These are phyloP conservation scores for Beverwykella pulmonaria DNA, from an alignment of 495 filamentous ascomycete species.

Conservation along the genomic window DNA sequence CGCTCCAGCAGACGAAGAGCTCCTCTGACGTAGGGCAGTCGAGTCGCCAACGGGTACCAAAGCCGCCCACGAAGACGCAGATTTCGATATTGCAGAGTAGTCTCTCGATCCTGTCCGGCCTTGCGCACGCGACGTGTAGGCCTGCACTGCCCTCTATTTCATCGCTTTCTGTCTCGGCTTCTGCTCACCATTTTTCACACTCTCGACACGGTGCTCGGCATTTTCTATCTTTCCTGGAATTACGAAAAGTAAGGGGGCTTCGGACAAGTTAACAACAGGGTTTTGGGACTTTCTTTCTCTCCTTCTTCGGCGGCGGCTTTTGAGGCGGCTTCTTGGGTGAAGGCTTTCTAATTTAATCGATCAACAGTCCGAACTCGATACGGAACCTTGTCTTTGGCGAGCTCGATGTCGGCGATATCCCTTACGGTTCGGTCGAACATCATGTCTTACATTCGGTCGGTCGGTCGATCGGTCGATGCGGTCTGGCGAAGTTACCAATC, in stretches of 20 bases:
- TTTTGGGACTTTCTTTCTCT: conserved; percentile 7
- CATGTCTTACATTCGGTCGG: conserved; percentile 23
- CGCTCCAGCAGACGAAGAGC: conserved; percentile 13
- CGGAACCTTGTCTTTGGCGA: conserved; percentile 26
- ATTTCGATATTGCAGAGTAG: conserved; percentile 95
- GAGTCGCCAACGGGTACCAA: conserved; percentile 72
- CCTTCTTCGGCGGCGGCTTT: conserved; percentile 13
- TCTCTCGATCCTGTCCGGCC: not conserved
- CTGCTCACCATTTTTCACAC: not conserved
- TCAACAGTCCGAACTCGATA: conserved; percentile 29
- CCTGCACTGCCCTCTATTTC: not conserved
- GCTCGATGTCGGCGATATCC: conserved; percentile 32
- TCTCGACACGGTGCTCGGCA: not conserved
- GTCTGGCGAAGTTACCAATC: conserved; percentile 19
- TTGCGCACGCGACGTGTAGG: not conserved
- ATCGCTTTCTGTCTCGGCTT: not conserved
- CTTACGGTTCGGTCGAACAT: conserved; percentile 27
- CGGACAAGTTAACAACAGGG: not conserved
- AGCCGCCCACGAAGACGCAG: conserved; percentile 76
- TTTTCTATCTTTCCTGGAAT: not conserved
- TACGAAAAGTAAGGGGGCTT: not conserved
- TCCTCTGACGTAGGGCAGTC: conserved; percentile 47
- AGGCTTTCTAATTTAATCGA: conserved; percentile 25
- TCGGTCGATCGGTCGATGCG: conserved; percentile 37
- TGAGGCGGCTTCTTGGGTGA: conserved; percentile 7